Evolutionary conservation across 2,329 filamentous ascomycete species (phyloP), one percentile per base, ranked within the genome.

Genomic region (Penicillium corylophilum): DNA sequence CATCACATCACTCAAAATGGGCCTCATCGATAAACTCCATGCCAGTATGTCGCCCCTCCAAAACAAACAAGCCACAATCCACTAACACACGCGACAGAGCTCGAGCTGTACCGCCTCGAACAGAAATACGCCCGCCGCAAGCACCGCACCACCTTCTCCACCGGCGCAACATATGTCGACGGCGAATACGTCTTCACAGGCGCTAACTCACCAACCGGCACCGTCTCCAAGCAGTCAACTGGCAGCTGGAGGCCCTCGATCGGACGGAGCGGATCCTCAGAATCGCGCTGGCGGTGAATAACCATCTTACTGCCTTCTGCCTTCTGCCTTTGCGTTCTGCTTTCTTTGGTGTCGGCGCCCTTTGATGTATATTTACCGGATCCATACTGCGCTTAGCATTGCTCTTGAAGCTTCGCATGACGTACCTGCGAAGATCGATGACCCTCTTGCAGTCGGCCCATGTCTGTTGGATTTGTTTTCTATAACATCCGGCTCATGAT

Each of bases 91-190:
- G 38, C 16, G 40, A 54, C 84, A 88, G 79, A 75, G 63, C 79
- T 95, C 65, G 91, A 97, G 79, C 84, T 97, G 67, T 94, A 95
- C 80, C 89, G 91, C 44, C 86, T 97, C 62, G 93, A 97, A 78
- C 88, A 96, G 77, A 88, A 90, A 65, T 97, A 97, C 79, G 95
- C 92, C 46, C 88, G 88, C 66, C 88, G 90, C 70, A 90, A 93
- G 66, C 89, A 93, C 64, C 90, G 93, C 71, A 92, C 86, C 48
- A 94, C 89, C 54, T 96, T 95, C 72, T 85, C 88, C 68, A 91
- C 89, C 68, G 91, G 90, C 66, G 93, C 91, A 26, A 82, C 89
- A 71, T 97, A 97, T 74, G 88, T 96, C 59, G 90, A 97, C 70
- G 94, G 92, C 74, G 93, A 96, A 78, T 96, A 96, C 77, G 80